Evolutionary conservation across 2,329 filamentous ascomycete species (phyloP), one percentile per base, ranked within the genome.

Genomic region (Phaeosphaeriaceae sp.): DNA sequence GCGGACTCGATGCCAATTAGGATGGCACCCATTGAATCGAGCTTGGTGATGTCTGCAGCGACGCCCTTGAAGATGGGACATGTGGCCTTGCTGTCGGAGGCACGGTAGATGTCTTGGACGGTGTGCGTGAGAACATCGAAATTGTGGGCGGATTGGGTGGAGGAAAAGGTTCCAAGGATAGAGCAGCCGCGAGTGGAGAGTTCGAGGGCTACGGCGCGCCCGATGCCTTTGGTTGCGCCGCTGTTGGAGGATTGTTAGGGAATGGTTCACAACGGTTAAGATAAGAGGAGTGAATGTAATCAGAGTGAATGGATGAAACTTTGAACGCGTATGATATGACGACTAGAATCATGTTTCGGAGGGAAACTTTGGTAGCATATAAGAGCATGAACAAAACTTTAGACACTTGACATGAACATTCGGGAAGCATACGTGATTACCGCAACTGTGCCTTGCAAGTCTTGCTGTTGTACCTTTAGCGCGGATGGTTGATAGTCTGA

Each of bases 91-190:
- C 20, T n/a, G 7, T 40, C 9, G 2, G 42, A 17, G 46, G 36
- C 24, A 22, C 21, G 22, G 56, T 72, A 70, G 15, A 72, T 59
- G 44, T 40, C 40, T 17, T 44, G 42, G 20, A 73, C 36, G 10
- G 65, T 69, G 48, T 65, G 61, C 10, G 54, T 54, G 48, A 73
- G 63, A 3, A 60, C 62, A 46, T 72, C 68, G 60, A 73, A 67
- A 52, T 64, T 63, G 40, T 68, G 63, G 2, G 68, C 67, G 40
- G 65, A 66, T 47, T 64, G 13, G 2, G 58, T 52, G 27, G 68
- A 63, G 5, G 72, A 69, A 56, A 70, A 75, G 24, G 71, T 75
- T 24, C 72, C 71, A 19, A 75, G 53, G 53, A 75, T 62, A 33
- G 69, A 71, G 56, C 60, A 62, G 24, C 72, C 72, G 42, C 72